Evolutionary conservation across 2,329 filamentous ascomycete species (phyloP).

Genomic region (Anthostomella pinea): DNA sequence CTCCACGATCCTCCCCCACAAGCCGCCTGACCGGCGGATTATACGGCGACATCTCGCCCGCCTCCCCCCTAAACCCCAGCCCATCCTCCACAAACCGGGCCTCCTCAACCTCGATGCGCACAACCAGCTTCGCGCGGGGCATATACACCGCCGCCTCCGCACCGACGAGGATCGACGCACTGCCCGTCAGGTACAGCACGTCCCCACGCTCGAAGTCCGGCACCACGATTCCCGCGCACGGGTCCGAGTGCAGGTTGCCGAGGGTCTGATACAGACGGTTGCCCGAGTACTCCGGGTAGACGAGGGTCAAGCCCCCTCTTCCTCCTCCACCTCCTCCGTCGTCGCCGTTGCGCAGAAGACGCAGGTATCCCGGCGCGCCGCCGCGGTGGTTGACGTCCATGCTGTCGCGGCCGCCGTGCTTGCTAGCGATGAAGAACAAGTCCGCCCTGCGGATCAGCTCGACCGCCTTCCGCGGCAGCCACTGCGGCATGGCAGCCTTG

Average conservation of each 20-base stretch:
- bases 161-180: conserved; percentile 63
- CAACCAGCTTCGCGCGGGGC: conserved; percentile 67
- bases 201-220: conserved; percentile 72
- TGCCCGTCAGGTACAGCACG: conserved; percentile 72
- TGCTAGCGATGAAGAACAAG: conserved; percentile 74
- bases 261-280: conserved; percentile 82
- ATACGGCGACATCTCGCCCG: conserved; percentile 67
- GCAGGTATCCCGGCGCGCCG: conserved; percentile 70
- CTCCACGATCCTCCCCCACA: conserved; percentile 48
- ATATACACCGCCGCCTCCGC: conserved; percentile 60
- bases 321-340: conserved; percentile 26
- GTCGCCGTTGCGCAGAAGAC: conserved; percentile 58
- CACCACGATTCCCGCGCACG: conserved; percentile 66
- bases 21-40: conserved; percentile 72
- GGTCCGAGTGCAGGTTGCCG: conserved; percentile 69
- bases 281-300: conserved; percentile 83
- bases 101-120: conserved; percentile 62
- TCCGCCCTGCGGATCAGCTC: conserved; percentile 63
- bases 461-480: conserved; percentile 52
- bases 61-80: conserved; percentile 63
- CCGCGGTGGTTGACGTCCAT: conserved; percentile 88
- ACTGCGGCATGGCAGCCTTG: background rate
- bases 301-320: conserved; percentile 43
- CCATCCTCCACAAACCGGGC: conserved; percentile 62
- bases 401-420: conserved; percentile 52